Base-by-base conservation (phyloP, 768 basidiomycete species). In the Calocybe indica region DNA sequence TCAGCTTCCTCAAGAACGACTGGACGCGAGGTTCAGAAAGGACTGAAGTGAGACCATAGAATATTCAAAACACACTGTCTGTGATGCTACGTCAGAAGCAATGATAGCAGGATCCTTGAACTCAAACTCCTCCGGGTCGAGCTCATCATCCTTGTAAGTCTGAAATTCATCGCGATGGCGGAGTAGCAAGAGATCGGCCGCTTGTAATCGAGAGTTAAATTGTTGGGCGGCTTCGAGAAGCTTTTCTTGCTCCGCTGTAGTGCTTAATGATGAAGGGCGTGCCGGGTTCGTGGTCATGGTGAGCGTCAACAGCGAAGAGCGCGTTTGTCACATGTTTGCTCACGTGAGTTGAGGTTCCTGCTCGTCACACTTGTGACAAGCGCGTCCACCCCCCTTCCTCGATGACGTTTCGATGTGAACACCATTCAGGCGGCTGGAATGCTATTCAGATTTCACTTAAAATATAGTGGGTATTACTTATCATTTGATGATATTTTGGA, bases 1-100 rank as follows among this genome's bases (percentile, higher is more conserved):
- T 94, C 28, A 93, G 78, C 56, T 88, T 88, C 15, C 84, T 75
- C 13, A 92, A 69, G 55, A 82, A 88, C 6, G 81, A 71, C 88
- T 88, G 45, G 31, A 7, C 2, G 22, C 22, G 35, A 51, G 11
- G 13, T 44, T 33, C 7, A 29, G 28, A 8, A 29, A 22, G 10
- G 4, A 33, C 11, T 5, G 33, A 34, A 35, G 29, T 41, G 11
- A 34, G n/a, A 11, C 6, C 9, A 11, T 35, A 37, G 6, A 43
- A 22, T 14, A 12, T 10, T 45, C 9, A 32, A 2, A 4, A 11
- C 38, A 48, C 7, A 85, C 85, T 34, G 76, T 71, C 50, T 86
- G 83, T 6, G 75, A 72, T 15, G 74, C 69, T 5, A 87, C 76
- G 50, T 85, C 79, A 36, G 69, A 72, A 22, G 76, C 73, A 8